phyloP scores from a whole-genome alignment of 176 grass and related monocot species.

The Paspalum vaginatum region DNA sequence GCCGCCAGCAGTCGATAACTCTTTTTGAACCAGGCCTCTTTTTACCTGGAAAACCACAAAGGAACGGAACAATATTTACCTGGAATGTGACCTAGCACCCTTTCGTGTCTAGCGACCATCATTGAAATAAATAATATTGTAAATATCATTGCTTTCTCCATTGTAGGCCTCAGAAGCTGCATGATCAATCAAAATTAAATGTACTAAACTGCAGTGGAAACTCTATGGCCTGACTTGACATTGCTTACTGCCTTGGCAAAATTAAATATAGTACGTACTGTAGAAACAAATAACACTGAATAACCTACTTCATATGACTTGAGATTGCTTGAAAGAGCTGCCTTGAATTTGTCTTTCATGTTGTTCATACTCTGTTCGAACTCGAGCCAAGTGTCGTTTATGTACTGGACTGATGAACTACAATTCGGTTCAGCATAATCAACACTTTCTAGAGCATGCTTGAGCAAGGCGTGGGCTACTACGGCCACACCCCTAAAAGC shows the following conservation, averaged over 20 bases:
- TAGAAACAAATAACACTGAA: too few species aligned
- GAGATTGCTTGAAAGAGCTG: not conserved
- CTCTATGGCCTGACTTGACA: too few species aligned
- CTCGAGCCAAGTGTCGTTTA: not conserved
- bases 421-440: not conserved
- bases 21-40: too few species aligned
- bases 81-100: not conserved
- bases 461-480: not conserved
- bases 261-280: too few species aligned
- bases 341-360: not conserved
- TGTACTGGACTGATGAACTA: not conserved
- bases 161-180: constrained; percentile 20
- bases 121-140: not conserved
- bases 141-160: not conserved
- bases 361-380: not conserved
- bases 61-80: not conserved
- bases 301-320: not conserved
- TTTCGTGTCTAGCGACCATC: not conserved
- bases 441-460: not conserved
- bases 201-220: too few species aligned
- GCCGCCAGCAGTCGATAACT: too few species aligned
- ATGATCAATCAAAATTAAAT: too few species aligned
- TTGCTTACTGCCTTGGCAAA: too few species aligned
- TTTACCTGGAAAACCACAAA: not conserved
- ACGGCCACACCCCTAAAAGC: not conserved